A percentile compares a stretch with the other conserved stretches of the same genome.
Evolutionary conservation across 495 filamentous ascomycete genomes (phyloP).

Genomic region (Clavariopsis aquatica): DNA sequence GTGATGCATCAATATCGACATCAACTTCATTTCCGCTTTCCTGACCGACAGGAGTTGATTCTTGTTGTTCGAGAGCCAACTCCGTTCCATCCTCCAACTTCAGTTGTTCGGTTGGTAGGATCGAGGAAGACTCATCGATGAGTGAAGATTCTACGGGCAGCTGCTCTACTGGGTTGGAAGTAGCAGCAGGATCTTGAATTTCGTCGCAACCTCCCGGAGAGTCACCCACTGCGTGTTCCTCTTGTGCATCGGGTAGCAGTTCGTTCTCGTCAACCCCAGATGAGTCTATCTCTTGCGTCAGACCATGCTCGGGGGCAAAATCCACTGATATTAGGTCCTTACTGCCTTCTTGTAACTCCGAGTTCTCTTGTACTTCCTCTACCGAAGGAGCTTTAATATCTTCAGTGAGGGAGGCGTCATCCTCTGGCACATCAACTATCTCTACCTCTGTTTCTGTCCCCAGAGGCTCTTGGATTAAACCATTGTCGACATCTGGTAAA

Average conservation of each 20-base stretch:
- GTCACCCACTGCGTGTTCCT: neutral
- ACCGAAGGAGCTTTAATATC: no score
- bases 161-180: no score
- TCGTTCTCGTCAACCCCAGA: neutral
- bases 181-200: no score
- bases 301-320: neutral
- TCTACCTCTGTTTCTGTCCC: no score
- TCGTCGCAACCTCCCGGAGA: neutral
- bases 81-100: neutral
- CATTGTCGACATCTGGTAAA: neutral
- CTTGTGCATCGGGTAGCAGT: neutral
- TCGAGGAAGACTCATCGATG: neutral
- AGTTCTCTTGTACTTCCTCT: no score
- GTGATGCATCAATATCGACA: neutral
- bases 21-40: neutral
- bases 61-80: neutral
- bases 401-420: no score
- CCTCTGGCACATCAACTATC: no score
- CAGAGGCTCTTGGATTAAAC: no score
- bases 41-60: neutral
- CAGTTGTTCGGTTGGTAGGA: neutral
- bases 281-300: neutral
- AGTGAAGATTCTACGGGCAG: no score
- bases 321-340: neutral
- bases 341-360: neutral